phyloP scores from a whole-genome alignment of 106 monocot species.

The Dendrobium officinale region DNA sequence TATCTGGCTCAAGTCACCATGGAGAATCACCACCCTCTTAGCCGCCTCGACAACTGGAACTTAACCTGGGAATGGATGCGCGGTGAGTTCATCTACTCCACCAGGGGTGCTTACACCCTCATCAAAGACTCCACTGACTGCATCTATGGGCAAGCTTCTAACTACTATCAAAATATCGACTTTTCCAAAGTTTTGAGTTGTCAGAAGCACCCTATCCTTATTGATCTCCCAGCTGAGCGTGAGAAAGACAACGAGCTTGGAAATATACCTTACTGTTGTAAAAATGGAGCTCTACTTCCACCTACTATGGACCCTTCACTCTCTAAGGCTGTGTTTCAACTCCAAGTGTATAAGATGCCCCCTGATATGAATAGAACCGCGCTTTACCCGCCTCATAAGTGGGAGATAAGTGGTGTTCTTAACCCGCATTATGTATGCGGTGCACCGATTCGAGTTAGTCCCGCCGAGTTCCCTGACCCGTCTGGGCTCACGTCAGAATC shows the following conservation, averaged over 20 bases:
- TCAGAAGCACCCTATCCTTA: conserved; percentile 59
- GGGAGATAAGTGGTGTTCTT: conserved; percentile 60
- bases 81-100: conserved; percentile 91
- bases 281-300: conserved; percentile 70
- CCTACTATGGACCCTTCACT: conserved; percentile 40
- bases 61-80: conserved; percentile 95
- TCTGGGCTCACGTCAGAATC: conserved; percentile 52
- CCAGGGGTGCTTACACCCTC: conserved; percentile 81
- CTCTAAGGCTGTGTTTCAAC: conserved; percentile 68
- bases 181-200: conserved; percentile 71
- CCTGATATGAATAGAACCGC: conserved; percentile 87
- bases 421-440: conserved; percentile 78
- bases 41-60: conserved; percentile 93
- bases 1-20: conserved; percentile 87
- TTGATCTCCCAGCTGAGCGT: conserved; percentile 74
- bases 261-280: conserved; percentile 47
- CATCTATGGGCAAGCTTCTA: conserved; percentile 57
- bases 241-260: conserved; percentile 57
- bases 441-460: conserved; percentile 63
- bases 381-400: conserved; percentile 65
- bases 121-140: conserved; percentile 53
- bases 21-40: conserved; percentile 64
- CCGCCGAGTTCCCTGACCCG: conserved; percentile 73
- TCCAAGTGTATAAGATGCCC: conserved; percentile 78
- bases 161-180: conserved; percentile 63